Base-by-base conservation (phyloP, 306 rosid species). In the Vigna mungo region DNA sequence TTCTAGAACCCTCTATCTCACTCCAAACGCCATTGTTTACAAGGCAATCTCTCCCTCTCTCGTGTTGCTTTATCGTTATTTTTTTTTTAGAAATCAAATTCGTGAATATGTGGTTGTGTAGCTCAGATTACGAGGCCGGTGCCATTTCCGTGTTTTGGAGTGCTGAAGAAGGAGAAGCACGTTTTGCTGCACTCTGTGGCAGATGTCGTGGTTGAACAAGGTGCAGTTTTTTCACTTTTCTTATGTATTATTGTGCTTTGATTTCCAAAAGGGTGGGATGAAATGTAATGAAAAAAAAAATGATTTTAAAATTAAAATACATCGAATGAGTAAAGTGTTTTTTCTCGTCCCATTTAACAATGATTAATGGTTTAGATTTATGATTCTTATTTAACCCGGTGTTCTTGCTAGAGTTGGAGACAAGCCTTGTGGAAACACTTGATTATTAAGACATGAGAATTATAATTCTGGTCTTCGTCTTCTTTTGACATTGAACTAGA, bases 121-220 rank as follows among this genome's bases (percentile, higher is more conserved):
- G 77, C 61, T 75, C 89, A 92, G 98, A 95, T 84, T 77, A 76
- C 92, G 0, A 92, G 85, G 88, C 96, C 98, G 0, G 96, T 90
- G 54, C 90, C 97, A 44, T 89, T 94, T 80, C 96, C 97, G n/a
- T 89, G 94, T 80, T 95, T 92, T 51, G 98, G 98, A 25, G 96
- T 82, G 43, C 79, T 90, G 77, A 83, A 89, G 80, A 95, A 92
- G 68, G 95, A 94, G 93, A 95, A 95, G 93, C 93, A 95, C 85
- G 92, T 95, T 80, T 78, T 95, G 56, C 79, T 95, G 83, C 88
- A 87, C 71, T 89, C 85, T 20, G 98, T 94, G 62, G 85, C 97
- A 4, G 98, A 92, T 87, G 76, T 95, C n/a, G 90, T 90, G 39
- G 81, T 95, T 74, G 97, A 95, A 82, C 98, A 95, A 89, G 98